Conservation (phyloP, 495 filamentous ascomycete species). For the Penicillium subrubescens region DNA sequence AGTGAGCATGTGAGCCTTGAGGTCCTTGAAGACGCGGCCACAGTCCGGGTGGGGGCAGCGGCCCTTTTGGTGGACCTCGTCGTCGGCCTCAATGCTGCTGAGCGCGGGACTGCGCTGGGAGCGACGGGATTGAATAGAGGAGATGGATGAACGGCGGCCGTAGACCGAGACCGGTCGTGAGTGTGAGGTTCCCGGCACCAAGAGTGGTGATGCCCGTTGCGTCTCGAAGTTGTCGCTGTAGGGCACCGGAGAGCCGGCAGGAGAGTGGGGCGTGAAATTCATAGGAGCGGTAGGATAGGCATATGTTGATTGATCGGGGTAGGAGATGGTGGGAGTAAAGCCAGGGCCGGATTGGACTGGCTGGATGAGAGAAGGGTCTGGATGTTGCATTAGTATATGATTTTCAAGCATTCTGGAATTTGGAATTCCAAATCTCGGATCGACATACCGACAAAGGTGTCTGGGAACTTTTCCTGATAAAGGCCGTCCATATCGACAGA, state of each 20-base stretch:
- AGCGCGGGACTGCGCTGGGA: constrained; percentile 58
- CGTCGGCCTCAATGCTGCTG: constrained; percentile 56
- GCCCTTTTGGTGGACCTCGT: constrained; percentile 65
- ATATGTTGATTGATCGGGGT: constrained; percentile 34
- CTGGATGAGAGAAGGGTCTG: constrained; percentile 66
- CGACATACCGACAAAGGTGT: constrained; percentile 81
- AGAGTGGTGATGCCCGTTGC: constrained; percentile 39
- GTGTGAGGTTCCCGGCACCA: constrained; percentile 35
- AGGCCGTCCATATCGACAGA: constrained; percentile 39
- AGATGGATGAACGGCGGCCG: constrained; percentile 55
- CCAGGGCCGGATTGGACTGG: constrained; percentile 35
- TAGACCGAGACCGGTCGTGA: constrained; percentile 43
- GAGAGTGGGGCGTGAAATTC: constrained; percentile 38
- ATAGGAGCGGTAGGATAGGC: constrained; percentile 24
- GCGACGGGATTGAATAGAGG: constrained; percentile 56
- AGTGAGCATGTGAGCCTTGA: constrained; percentile 95
- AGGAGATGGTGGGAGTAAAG: constrained; percentile 38
- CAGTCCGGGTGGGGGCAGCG: constrained; percentile 85
- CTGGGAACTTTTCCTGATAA: constrained; percentile 60
- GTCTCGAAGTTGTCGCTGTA: constrained; percentile 33
- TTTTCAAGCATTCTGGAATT: not conserved
- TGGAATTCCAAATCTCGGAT: not conserved
- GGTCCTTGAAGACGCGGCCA: constrained; percentile 87
- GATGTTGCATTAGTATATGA: constrained; percentile 9
- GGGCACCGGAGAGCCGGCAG: constrained; percentile 36